phyloP scores from a whole-genome alignment of 2,329 filamentous ascomycete genomes.

The Neonectria ditissima region DNA sequence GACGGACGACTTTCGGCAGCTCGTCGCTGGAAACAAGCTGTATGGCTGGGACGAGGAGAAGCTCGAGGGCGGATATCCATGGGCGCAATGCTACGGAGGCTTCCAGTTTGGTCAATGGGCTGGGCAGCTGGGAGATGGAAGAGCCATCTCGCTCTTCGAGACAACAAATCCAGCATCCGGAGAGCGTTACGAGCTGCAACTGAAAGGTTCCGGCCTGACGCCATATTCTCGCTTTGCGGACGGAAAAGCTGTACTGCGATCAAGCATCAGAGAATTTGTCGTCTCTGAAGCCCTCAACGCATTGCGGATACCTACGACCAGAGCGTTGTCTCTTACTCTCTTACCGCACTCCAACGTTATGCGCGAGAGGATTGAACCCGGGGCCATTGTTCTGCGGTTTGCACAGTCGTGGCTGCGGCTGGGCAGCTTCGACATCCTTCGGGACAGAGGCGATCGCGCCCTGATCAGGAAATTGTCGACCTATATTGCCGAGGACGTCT shows the following conservation, averaged over 20 bases:
- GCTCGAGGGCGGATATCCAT: conserved; percentile 83
- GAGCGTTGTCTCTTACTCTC: conserved; percentile 85
- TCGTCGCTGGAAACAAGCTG: conserved; percentile 85
- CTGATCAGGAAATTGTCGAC: conserved; percentile 80
- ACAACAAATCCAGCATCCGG: conserved; percentile 78
- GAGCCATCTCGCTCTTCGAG: conserved; percentile 95
- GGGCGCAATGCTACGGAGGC: conserved; percentile 98
- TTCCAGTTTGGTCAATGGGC: conserved; percentile 88
- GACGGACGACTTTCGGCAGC: conserved; percentile 78
- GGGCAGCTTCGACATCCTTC: conserved; percentile 95
- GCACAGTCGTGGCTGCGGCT: conserved; percentile 92
- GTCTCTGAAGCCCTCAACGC: conserved; percentile 91
- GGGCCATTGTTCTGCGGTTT: conserved; percentile 92
- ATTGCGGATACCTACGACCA: conserved; percentile 85
- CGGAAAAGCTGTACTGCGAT: conserved; percentile 91
- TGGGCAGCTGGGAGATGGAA: conserved; percentile 92
- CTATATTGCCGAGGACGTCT: conserved; percentile 89
- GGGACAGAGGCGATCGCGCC: conserved; percentile 81
- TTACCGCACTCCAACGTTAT: conserved; percentile 78
- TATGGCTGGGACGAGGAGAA: conserved; percentile 80
- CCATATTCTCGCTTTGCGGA: conserved; percentile 98
- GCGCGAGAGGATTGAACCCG: conserved; percentile 86
- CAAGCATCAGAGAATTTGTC: conserved; percentile 93
- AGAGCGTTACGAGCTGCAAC: conserved; percentile 87
- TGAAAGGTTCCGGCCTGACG: conserved; percentile 93